Evolutionary conservation across 352 stramenopile genomes (phyloP).

Genomic region (Phytopythium vexans): DNA sequence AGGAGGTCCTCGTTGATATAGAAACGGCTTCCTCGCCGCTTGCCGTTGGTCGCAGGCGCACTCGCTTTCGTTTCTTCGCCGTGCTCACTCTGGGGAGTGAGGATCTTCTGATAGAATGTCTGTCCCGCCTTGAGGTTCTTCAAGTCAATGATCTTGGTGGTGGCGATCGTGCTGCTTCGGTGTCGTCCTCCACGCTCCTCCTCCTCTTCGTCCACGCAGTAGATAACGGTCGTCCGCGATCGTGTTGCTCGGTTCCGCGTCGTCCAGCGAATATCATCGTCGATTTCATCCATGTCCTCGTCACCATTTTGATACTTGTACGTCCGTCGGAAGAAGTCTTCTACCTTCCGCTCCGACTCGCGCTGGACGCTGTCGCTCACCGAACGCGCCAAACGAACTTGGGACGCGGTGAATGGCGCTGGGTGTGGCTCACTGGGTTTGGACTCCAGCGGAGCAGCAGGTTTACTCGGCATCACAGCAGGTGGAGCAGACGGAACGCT

Average conservation of each 20-base stretch:
- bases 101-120: background rate
- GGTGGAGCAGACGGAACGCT: background rate
- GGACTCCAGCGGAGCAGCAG: background rate
- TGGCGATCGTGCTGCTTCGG: conserved; percentile 10
- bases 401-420: background rate
- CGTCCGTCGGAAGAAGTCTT: conserved; percentile 45
- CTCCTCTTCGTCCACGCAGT: conserved; percentile 19
- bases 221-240: conserved; percentile 25
- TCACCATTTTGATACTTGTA: conserved; percentile 22
- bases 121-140: conserved; percentile 13
- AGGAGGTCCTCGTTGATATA: background rate
- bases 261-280: conserved; percentile 14
- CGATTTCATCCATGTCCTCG: conserved; percentile 14
- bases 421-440: background rate
- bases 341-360: conserved; percentile 38
- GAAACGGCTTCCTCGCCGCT: background rate
- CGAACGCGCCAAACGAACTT: conserved; percentile 14
- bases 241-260: conserved; percentile 17
- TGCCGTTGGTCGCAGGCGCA: background rate
- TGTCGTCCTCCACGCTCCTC: conserved; percentile 2
- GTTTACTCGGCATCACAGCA: no score
- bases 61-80: background rate
- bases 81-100: background rate
- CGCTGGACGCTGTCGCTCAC: conserved; percentile 38
- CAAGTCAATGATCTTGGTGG: conserved; percentile 29